These are phyloP conservation scores for Dunaliella primolecta DNA, from an alignment of 139 green algal genomes.

Conservation along the genomic window DNA sequence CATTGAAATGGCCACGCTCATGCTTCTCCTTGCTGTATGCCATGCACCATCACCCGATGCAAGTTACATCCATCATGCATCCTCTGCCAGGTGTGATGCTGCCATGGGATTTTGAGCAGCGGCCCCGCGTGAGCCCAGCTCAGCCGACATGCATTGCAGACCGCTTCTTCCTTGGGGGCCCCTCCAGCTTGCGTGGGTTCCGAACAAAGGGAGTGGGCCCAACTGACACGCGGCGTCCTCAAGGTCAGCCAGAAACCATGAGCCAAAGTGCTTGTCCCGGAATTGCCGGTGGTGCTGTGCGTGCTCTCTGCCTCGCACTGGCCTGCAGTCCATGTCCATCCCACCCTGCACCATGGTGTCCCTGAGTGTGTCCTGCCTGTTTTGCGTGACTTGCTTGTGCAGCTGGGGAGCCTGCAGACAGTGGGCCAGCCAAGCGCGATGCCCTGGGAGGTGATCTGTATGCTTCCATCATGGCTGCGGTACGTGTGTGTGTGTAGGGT, in stretches of 20 bases:
- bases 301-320: no score
- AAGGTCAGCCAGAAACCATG: no score
- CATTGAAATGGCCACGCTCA: no score
- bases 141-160: slow-evolving; percentile 53
- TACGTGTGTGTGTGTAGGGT: slow-evolving; percentile 39
- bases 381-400: no score
- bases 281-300: no score
- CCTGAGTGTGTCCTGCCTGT: no score
- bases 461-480: slow-evolving; percentile 55
- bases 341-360: no score
- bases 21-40: no score
- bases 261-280: no score
- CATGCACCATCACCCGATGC: no score
- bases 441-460: slow-evolving; percentile 68
- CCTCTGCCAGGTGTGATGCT: slow-evolving; percentile 58
- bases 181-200: slow-evolving; percentile 62
- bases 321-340: no score
- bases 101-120: slow-evolving; percentile 40
- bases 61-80: no score
- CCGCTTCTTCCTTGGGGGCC: slow-evolving; percentile 73
- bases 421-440: slow-evolving; percentile 32
- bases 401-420: background rate
- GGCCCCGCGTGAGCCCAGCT: background rate
- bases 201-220: slow-evolving; percentile 57
- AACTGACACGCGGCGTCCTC: slow-evolving; percentile 40